A percentile compares a stretch with the other conserved stretches of the same genome.
Conservation (phyloP, 495 filamentous ascomycete genomes). For the Thermothielavioides terrestris region DNA sequence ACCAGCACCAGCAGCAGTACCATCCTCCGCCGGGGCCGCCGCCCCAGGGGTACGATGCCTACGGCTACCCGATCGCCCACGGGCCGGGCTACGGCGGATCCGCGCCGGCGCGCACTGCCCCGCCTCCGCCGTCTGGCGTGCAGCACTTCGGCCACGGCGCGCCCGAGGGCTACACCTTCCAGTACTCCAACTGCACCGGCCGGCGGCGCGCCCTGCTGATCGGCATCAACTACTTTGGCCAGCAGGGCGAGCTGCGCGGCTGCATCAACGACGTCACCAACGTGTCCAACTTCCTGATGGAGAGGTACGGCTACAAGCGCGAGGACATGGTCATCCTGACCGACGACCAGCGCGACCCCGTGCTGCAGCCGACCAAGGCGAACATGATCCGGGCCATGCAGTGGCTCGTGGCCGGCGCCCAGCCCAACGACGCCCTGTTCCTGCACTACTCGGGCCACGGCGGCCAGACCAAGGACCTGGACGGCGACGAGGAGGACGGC, state of each 20-base stretch:
- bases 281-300: conserved; percentile 73
- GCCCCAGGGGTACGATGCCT: conserved; percentile 29
- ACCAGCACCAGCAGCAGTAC: conserved; percentile 18
- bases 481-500: conserved; percentile 83
- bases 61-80: conserved; percentile 30
- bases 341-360: conserved; percentile 37
- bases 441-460: conserved; percentile 52
- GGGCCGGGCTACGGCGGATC: conserved; percentile 8
- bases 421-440: conserved; percentile 43
- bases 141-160: conserved; percentile 44
- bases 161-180: conserved; percentile 49
- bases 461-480: conserved; percentile 36
- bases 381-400: conserved; percentile 44
- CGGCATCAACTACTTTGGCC: conserved; percentile 90
- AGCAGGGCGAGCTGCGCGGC: conserved; percentile 73
- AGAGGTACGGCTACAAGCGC: conserved; percentile 56
- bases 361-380: conserved; percentile 37
- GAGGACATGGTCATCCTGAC: conserved; percentile 47
- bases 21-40: conserved; percentile 25
- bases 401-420: conserved; percentile 39
- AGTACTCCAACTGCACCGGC: conserved; percentile 84
- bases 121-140: conserved; percentile 39
- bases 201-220: conserved; percentile 82
- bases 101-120: conserved; percentile 26
- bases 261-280: conserved; percentile 97